These are phyloP conservation scores for Medicago arabica DNA, from an alignment of 306 rosid species.

Conservation along the genomic window DNA sequence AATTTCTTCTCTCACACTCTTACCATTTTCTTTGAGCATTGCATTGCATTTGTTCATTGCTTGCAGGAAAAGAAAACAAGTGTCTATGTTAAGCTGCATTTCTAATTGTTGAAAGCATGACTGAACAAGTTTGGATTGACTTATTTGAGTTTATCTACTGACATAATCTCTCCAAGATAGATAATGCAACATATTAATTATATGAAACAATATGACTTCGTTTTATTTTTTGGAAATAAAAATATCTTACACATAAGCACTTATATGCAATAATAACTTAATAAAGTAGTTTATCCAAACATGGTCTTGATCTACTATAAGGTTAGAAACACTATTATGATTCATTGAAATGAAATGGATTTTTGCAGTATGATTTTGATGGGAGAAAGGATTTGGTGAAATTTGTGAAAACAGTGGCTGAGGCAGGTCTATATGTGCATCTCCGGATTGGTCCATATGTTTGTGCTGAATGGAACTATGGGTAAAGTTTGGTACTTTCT, in stretches of 20 bases:
- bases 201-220: not conserved
- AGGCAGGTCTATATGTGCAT: constrained; percentile 82
- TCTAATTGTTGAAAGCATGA: constrained; percentile 26
- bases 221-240: not conserved
- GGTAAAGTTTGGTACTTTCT: constrained; percentile 54
- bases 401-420: constrained; percentile 82
- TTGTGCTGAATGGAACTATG: constrained; percentile 99
- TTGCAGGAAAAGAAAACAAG: not conserved
- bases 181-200: not conserved
- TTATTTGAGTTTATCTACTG: not conserved
- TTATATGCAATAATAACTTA: not conserved
- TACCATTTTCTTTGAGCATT: constrained; percentile 9
- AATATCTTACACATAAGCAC: not conserved
- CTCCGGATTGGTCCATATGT: constrained; percentile 96
- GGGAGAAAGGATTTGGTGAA: constrained; percentile 82
- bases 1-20: not conserved
- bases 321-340: constrained; percentile 18
- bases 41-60: not conserved
- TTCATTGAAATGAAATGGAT: constrained; percentile 23
- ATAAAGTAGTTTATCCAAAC: not conserved
- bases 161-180: not conserved
- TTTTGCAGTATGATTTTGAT: constrained; percentile 74
- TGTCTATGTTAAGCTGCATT: constrained; percentile 3
- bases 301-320: not conserved
- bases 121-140: not conserved